phyloP scores from a whole-genome alignment of 2,329 filamentous ascomycete species.

The Trichothecium sympodiale region DNA sequence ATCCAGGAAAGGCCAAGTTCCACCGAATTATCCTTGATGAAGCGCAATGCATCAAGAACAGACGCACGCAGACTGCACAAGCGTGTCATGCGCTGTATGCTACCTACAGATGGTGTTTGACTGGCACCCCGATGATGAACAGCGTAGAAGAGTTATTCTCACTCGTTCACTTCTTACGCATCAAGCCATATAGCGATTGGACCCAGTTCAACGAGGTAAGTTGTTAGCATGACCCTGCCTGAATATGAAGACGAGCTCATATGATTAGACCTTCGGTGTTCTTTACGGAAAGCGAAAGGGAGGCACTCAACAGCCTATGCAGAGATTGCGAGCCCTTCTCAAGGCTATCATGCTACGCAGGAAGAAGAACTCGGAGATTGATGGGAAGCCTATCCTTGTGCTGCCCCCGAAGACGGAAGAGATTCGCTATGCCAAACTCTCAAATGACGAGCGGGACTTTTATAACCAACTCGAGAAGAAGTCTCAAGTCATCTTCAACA shows the following conservation, averaged over 20 bases:
- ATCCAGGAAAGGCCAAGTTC: constrained; percentile 51
- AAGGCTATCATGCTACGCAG: constrained; percentile 74
- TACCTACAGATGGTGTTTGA: constrained; percentile 67
- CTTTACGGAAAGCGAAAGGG: constrained; percentile 28
- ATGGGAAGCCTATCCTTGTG: constrained; percentile 70
- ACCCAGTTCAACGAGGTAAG: constrained; percentile 45
- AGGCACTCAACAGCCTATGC: constrained; percentile 54
- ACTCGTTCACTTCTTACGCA: constrained; percentile 64
- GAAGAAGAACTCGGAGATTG: constrained; percentile 67
- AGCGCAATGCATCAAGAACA: constrained; percentile 75
- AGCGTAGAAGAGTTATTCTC: constrained; percentile 67
- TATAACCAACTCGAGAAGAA: constrained; percentile 64
- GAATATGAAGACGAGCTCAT: constrained; percentile 5
- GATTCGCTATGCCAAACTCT: constrained; percentile 62
- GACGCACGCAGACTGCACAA: constrained; percentile 57
- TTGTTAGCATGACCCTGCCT: background rate
- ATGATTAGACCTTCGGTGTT: constrained; percentile 27
- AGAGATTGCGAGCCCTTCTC: constrained; percentile 60
- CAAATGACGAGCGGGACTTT: constrained; percentile 61
- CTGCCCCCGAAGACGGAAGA: constrained; percentile 68
- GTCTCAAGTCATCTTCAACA: constrained; percentile 63
- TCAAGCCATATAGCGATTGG: constrained; percentile 61
- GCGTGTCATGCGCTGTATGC: constrained; percentile 57
- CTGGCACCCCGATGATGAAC: constrained; percentile 86
- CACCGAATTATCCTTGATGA: constrained; percentile 76